Evolutionary conservation across 2,329 filamentous ascomycete species (phyloP), one percentile per base, ranked within the genome.

Genomic region (Bimuria novae-zelandiae): DNA sequence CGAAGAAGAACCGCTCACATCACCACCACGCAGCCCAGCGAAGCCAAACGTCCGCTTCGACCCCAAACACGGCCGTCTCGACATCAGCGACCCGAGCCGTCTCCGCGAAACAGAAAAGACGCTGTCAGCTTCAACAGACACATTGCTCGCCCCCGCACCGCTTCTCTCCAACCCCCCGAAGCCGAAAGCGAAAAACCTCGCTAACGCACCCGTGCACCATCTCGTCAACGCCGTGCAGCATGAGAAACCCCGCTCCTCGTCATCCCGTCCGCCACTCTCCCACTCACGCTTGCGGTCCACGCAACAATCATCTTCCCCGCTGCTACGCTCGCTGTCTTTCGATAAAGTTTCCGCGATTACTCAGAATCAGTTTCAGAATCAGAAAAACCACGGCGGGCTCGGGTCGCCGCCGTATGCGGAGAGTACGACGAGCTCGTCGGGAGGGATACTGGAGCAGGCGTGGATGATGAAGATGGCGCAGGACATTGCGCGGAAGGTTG

Each of bases 401-500:
- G n/a, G n/a, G n/a, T 66, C 64, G 3, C 65, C 70, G 10, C 52
- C 63, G 0, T 62, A 63, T 37, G 48, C 56, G 16, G 64, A 71
- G 30, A 55, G 55, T 41, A 59, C 61, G n/a, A 53, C 59, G 11
- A 57, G 57, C 33, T 68, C 65, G 0, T 60, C 45, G 4, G 77
- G 79, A 12, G 79, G 79, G 16, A 89, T 91, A 43, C 78, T 90
- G 22, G 89, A 92, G 70, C 88, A 91, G 72, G 90, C 89, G 2
- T 94, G 90, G 89, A 89, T 94, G 76, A 86, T 88, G 78, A 94
- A 96, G 78, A 94, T 99, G 84, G 92, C 93, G 4, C 88, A 87
- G 59, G 94, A 97, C 74, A 93, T 97, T 64, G 91, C 92, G 30
- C 81, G 87, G 45, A 88, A 90, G 51, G 91, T 96, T 60, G 90